These are phyloP conservation scores for Dryadomyces sulphureus DNA, from an alignment of 2,329 filamentous ascomycete species.

Conservation along the genomic window DNA sequence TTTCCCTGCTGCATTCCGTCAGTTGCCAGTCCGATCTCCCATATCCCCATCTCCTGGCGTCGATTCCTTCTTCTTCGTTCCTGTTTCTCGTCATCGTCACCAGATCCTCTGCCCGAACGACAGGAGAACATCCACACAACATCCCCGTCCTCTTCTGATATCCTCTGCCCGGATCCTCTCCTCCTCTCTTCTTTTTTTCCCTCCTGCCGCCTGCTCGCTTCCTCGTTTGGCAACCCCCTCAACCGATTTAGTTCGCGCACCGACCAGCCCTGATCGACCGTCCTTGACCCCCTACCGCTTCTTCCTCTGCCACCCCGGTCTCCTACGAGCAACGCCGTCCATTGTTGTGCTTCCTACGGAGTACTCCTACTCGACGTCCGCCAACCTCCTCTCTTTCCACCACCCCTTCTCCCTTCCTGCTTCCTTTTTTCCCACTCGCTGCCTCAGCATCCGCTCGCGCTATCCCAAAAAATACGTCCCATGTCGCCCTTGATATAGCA, in stretches of 20 bases:
- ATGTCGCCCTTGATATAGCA: conserved; percentile 4
- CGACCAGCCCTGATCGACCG: background rate
- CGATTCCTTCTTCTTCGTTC: background rate
- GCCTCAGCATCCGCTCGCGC: background rate
- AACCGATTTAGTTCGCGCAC: background rate
- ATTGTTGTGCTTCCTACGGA: background rate
- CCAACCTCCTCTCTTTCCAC: conserved; percentile 2
- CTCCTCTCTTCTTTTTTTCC: background rate
- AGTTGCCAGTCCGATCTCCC: background rate
- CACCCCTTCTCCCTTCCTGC: background rate
- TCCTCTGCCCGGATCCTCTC: background rate
- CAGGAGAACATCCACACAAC: background rate
- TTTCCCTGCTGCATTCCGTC: background rate
- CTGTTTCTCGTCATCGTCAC: background rate
- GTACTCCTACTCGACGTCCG: conserved; percentile 1
- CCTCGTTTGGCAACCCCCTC: background rate
- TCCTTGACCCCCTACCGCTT: conserved; percentile 1
- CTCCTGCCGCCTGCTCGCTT: background rate
- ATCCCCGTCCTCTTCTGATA: background rate
- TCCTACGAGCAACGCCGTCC: background rate
- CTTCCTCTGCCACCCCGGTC: background rate
- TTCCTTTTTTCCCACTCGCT: background rate
- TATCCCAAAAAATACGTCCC: background rate
- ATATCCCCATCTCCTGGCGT: background rate
- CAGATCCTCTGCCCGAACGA: background rate